phyloP scores from a whole-genome alignment of 768 basidiomycete genomes.

The Podaxis sp. region DNA sequence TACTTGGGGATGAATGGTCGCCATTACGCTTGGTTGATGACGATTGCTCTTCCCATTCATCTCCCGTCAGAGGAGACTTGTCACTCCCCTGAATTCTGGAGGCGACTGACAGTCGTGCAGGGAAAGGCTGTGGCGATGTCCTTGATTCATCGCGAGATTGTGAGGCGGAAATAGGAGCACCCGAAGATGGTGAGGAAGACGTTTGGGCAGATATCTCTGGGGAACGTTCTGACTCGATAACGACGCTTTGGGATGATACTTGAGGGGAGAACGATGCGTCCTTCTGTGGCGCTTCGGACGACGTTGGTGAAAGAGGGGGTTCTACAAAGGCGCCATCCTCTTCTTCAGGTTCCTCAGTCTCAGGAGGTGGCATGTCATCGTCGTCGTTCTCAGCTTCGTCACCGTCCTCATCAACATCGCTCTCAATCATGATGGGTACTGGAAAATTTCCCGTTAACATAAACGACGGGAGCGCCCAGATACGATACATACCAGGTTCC shows the following conservation, averaged over 20 bases:
- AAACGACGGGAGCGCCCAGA: slow-evolving; percentile 9
- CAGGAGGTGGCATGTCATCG: slow-evolving; percentile 31
- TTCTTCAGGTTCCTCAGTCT: slow-evolving; percentile 31
- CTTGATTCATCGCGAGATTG: slow-evolving; percentile 40
- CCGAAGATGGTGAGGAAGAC: slow-evolving; percentile 51
- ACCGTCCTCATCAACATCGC: slow-evolving; percentile 58
- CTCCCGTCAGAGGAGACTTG: slow-evolving; percentile 52
- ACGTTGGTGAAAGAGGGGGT: slow-evolving; percentile 51
- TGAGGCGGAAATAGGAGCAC: slow-evolving; percentile 15
- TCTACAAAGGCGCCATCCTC: slow-evolving; percentile 52
- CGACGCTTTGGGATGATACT: slow-evolving; percentile 57
- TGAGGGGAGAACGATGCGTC: slow-evolving; percentile 49
- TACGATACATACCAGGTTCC: slow-evolving; percentile 54
- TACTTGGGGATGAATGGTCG: slow-evolving; percentile 53
- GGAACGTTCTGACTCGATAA: slow-evolving; percentile 64
- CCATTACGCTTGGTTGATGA: slow-evolving; percentile 54
- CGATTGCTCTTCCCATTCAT: slow-evolving; percentile 51
- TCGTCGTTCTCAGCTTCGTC: slow-evolving; percentile 53
- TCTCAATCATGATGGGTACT: slow-evolving; percentile 49
- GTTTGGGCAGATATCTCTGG: slow-evolving; percentile 47
- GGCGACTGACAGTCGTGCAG: slow-evolving; percentile 60
- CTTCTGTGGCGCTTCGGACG: slow-evolving; percentile 45
- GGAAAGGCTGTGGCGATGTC: slow-evolving; percentile 54
- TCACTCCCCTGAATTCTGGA: slow-evolving; percentile 57
- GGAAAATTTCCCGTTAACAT: slow-evolving; percentile 12